Evolutionary conservation across 139 green algal species (phyloP).

Genomic region (Yamagishiella unicocca): DNA sequence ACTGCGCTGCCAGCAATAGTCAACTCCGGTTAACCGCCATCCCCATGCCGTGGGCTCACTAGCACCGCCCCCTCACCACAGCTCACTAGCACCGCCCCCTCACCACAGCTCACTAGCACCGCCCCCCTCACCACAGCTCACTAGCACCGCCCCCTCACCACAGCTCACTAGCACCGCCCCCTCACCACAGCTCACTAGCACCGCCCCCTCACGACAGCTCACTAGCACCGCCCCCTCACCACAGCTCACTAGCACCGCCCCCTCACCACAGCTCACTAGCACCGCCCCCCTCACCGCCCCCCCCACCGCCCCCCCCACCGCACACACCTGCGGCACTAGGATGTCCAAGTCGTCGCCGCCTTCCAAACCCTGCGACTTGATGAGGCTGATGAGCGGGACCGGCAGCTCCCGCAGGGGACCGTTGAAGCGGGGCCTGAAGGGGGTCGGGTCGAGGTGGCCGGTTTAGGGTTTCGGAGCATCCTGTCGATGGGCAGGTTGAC

Average conservation of each 20-base stretch:
- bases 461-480: background rate
- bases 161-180: too few relatives aligned
- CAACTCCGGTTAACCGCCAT: too few relatives aligned
- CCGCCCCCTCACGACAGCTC: too few relatives aligned
- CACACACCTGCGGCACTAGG: conserved; percentile 31
- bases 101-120: too few relatives aligned
- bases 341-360: conserved; percentile 26
- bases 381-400: background rate
- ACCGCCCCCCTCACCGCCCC: background rate
- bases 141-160: background rate
- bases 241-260: background rate
- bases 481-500: background rate
- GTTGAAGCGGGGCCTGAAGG: conserved; percentile 2
- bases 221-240: too few relatives aligned
- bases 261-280: background rate
- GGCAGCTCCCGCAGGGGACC: background rate
- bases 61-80: too few relatives aligned
- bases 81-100: too few relatives aligned
- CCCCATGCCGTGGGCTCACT: too few relatives aligned
- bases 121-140: too few relatives aligned
- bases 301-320: background rate
- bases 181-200: too few relatives aligned
- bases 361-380: background rate
- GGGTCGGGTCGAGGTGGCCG: background rate
- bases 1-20: too few relatives aligned